These are phyloP conservation scores for Syncephalastrum contaminatum DNA, from an alignment of 371 early-diverging fungal species.

Conservation along the genomic window DNA sequence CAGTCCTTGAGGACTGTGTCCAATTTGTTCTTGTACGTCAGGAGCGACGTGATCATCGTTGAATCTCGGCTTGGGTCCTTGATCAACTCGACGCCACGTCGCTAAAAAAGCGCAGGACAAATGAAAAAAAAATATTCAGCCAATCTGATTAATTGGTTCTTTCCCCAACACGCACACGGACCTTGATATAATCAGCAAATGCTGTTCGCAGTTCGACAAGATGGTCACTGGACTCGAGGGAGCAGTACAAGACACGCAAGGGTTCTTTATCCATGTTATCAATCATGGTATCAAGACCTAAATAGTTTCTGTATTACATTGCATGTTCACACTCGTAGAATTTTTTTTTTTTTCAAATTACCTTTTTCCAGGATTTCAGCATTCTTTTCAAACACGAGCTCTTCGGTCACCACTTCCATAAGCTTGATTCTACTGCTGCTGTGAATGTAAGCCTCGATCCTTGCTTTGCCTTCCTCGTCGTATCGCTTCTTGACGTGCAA, in stretches of 20 bases:
- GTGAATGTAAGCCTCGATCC: constrained; percentile 64
- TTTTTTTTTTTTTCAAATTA: constrained; percentile 9
- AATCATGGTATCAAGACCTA: constrained; percentile 76
- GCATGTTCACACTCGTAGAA: constrained; percentile 1
- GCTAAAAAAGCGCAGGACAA: constrained; percentile 5
- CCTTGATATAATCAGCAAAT: constrained; percentile 40
- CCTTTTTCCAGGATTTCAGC: constrained; percentile 65
- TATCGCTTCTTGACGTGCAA: constrained; percentile 62
- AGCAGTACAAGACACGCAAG: constrained; percentile 52
- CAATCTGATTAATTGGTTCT: too few species aligned
- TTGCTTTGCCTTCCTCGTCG: constrained; percentile 62
- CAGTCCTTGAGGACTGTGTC: constrained; percentile 59
- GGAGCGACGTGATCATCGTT: constrained; percentile 60
- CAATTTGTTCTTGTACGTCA: constrained; percentile 68
- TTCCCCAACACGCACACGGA: neutral
- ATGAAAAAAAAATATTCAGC: neutral
- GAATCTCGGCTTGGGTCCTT: constrained; percentile 28
- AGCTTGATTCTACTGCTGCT: constrained; percentile 64
- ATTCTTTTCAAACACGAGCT: constrained; percentile 63
- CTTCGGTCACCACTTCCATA: constrained; percentile 56
- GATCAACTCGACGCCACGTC: constrained; percentile 24
- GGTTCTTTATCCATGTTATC: constrained; percentile 54
- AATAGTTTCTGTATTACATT: neutral
- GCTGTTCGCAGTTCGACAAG: constrained; percentile 16
- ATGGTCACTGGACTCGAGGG: constrained; percentile 16